Evolutionary conservation across 352 stramenopile genomes (phyloP), one percentile per base, ranked within the genome.

Genomic region (Pythium insidiosum): DNA sequence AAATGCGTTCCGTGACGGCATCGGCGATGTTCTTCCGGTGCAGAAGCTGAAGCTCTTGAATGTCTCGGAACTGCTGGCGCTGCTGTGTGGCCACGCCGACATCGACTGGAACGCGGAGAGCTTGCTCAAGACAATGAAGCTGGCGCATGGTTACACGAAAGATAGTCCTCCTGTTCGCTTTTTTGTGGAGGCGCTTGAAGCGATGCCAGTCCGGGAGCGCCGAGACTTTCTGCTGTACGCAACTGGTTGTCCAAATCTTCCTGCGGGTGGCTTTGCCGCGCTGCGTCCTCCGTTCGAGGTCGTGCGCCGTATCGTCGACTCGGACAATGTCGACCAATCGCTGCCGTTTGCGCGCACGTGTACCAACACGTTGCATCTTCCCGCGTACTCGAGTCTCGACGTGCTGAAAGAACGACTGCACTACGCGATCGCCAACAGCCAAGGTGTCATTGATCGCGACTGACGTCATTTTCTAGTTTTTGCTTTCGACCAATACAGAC

Each of bases 371-470:
- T 55, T 93, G 11, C 81, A 93, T 35, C 53, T 93, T 30, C 81
- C 81, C 0, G 78, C 81, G 13, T 93, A 93, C 54, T 88, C 75
- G 23, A 77, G 51, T n/a, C 80, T 88, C 43, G 42, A 47, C 10
- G 66, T 88, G 38, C 59, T 90, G 12, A 58, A 50, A 3, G 55
- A 75, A 41, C 76, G 85, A 51, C 61, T 93, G 47, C 43, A 45
- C 16, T 91, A 85, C 34, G 81, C 81, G 24, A 69, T 93, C 52
- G 66, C 59, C 21, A 93, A 90, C 37, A 93, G 81, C 44, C 71
- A 72, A 7, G 81, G 81, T 9, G 73, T 89, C 5, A 93, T 93
- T 51, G 81, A 93, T 47, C 81, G 81, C n/a, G 81, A 93, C 50
- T 86, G 15, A 15, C 9, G 28, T 33, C 15, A 13, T 13, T 33